Evolutionary conservation across 2,329 filamentous ascomycete species (phyloP).

Genomic region (Cladosporium velox): DNA sequence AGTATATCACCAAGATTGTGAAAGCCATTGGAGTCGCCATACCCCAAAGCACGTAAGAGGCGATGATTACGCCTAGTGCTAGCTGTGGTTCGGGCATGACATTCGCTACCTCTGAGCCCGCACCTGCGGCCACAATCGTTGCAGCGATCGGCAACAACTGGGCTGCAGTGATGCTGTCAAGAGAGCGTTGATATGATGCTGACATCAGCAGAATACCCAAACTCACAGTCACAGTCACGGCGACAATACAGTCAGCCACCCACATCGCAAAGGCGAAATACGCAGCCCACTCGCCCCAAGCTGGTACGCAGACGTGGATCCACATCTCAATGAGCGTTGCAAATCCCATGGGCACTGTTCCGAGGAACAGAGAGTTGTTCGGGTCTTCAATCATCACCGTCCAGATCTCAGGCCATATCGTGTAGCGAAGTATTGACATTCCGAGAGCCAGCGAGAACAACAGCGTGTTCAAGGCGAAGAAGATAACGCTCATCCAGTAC

Average conservation of each 20-base stretch:
- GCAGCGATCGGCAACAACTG: conserved; percentile 68
- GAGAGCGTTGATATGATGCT: conserved; percentile 42
- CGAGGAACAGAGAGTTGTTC: conserved; percentile 68
- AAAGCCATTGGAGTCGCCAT: conserved; percentile 63
- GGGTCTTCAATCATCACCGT: conserved; percentile 66
- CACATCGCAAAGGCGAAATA: conserved; percentile 52
- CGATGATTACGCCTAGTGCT: conserved; percentile 63
- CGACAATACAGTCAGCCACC: conserved; percentile 52
- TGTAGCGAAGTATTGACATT: conserved; percentile 62
- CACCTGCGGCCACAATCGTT: conserved; percentile 64
- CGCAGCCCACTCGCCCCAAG: conserved; percentile 47
- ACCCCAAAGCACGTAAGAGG: conserved; percentile 69
- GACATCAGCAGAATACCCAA: conserved; percentile 46
- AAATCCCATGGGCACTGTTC: conserved; percentile 37
- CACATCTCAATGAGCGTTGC: conserved; percentile 36
- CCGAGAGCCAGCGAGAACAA: conserved; percentile 58
- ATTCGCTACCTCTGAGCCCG: conserved; percentile 65
- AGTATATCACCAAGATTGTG: conserved; percentile 67
- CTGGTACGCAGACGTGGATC: conserved; percentile 33
- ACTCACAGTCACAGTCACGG: conserved; percentile 39
- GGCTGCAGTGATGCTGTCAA: conserved; percentile 62
- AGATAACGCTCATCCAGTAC: conserved; percentile 60
- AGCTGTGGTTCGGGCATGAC: conserved; percentile 57
- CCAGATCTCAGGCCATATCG: conserved; percentile 67
- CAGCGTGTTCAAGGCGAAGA: conserved; percentile 63